These are phyloP conservation scores for Monilinia vaccinii-corymbosi DNA, from an alignment of 2,329 filamentous ascomycete species.

Conservation along the genomic window DNA sequence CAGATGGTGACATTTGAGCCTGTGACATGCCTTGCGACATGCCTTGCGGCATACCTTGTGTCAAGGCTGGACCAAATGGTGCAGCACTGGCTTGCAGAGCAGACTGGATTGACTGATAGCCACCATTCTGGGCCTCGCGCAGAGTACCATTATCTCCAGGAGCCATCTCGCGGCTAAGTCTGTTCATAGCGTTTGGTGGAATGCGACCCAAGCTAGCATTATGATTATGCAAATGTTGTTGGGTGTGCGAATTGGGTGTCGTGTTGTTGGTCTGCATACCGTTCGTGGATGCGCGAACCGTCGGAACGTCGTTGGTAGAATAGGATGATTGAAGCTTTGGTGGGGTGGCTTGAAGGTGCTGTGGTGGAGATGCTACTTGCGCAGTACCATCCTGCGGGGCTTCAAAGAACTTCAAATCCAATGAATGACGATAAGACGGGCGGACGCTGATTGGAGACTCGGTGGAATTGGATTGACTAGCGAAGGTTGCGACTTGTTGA, in stretches of 20 bases:
- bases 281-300: conserved; percentile 52
- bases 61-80: conserved; percentile 62
- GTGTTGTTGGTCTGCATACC: conserved; percentile 20
- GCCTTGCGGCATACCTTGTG: conserved; percentile 34
- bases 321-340: conserved; percentile 80
- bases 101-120: conserved; percentile 56
- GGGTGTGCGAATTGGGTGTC: conserved; percentile 47
- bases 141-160: conserved; percentile 21
- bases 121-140: conserved; percentile 37
- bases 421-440: conserved; percentile 46
- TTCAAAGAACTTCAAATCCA: conserved; percentile 42
- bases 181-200: conserved; percentile 55
- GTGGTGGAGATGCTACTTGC: conserved; percentile 35
- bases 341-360: conserved; percentile 49
- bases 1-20: conserved; percentile 20
- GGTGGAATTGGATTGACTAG: conserved; percentile 32
- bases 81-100: conserved; percentile 71
- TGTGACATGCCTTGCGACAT: conserved; percentile 29
- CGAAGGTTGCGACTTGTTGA: conserved; percentile 30
- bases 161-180: conserved; percentile 63
- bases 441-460: conserved; percentile 40
- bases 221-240: conserved; percentile 57
- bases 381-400: conserved; percentile 26
- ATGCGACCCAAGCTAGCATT: conserved; percentile 76
- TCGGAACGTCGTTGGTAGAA: conserved; percentile 82